These are phyloP conservation scores for Tetraselmis chui DNA, from an alignment of 139 green algal genomes.

Conservation along the genomic window DNA sequence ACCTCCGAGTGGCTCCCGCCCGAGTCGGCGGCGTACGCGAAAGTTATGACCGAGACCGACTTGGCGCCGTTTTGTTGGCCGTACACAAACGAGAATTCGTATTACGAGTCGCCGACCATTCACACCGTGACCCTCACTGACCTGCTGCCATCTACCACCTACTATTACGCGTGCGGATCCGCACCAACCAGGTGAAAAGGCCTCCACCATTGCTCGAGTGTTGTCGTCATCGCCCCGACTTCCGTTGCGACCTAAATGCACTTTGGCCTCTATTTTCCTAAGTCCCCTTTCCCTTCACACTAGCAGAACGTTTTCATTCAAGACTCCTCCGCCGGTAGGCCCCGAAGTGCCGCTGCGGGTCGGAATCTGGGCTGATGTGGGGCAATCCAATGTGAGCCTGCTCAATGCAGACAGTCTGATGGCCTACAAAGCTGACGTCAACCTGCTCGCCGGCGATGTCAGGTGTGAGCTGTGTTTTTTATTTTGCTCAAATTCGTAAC, in stretches of 20 bases:
- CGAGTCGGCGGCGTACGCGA: not conserved
- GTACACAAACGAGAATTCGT: not conserved
- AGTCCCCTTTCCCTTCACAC: not conserved
- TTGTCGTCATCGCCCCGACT: no score
- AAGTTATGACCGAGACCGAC: not conserved
- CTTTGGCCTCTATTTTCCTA: no score
- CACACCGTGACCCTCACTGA: not conserved
- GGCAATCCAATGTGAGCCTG: not conserved
- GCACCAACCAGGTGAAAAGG: not conserved
- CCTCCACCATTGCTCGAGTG: no score
- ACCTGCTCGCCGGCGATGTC: not conserved
- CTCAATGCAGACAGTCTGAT: not conserved
- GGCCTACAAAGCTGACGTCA: not conserved
- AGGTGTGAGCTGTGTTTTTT: no score
- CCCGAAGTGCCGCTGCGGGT: not conserved
- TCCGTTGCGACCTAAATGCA: no score
- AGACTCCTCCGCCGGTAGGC: not conserved
- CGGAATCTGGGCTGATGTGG: not conserved
- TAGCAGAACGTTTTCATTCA: not conserved
- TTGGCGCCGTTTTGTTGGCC: not conserved
- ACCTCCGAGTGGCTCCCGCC: not conserved
- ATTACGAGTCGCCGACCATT: not conserved
- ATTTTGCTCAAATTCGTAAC: no score
- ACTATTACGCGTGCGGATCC: not conserved
- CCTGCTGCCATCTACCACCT: not conserved